phyloP scores from a whole-genome alignment of 257 asterid species.

The Craterostigma plantagineum region DNA sequence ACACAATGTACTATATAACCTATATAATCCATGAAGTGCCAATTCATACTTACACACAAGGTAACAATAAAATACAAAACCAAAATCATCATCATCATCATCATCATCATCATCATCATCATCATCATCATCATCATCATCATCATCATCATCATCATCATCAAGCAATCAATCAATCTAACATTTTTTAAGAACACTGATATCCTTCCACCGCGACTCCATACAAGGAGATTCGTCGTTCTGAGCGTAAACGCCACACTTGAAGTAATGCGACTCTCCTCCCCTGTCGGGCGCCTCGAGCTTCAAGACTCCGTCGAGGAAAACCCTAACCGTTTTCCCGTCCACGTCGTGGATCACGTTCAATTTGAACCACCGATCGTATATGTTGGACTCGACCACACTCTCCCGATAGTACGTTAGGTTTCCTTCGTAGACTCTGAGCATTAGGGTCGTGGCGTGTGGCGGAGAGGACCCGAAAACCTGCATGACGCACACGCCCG shows the following conservation, averaged over 20 bases:
- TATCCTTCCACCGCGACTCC: constrained; percentile 24
- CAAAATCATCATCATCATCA: no score
- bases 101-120: no score
- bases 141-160: neutral
- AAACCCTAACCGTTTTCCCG: constrained; percentile 8
- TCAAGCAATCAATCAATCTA: no score
- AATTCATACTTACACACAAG: no score
- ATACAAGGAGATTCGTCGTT: constrained; percentile 13
- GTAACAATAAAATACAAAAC: no score
- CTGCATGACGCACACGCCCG: constrained; percentile 24
- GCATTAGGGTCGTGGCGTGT: constrained; percentile 19
- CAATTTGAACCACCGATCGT: constrained; percentile 14
- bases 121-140: neutral
- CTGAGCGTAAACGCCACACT: constrained; percentile 24
- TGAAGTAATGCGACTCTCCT: constrained; percentile 17
- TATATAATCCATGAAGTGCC: no score
- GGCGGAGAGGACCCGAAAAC: constrained; percentile 15
- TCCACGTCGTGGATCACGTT: constrained; percentile 22
- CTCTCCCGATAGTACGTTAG: constrained; percentile 11
- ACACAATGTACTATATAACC: no score
- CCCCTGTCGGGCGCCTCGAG: constrained; percentile 10
- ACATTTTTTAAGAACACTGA: constrained; percentile 15
- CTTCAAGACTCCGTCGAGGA: constrained; percentile 11
- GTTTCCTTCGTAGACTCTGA: constrained; percentile 13
- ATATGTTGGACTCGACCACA: constrained; percentile 9